phyloP scores from a whole-genome alignment of 1,284 basidiomycete genomes.

The Sutorius eximius region DNA sequence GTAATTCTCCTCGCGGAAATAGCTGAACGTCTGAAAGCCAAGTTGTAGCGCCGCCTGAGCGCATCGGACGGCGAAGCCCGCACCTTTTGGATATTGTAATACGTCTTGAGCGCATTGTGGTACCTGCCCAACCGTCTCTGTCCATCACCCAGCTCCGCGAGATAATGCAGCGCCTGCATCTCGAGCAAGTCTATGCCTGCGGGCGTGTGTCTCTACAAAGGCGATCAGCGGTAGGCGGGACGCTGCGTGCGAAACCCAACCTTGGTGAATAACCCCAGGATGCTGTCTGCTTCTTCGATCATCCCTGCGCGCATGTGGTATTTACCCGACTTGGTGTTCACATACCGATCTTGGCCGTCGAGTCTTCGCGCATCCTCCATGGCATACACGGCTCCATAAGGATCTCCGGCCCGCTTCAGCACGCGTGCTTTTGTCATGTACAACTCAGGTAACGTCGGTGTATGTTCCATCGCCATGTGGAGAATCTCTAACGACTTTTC shows the following conservation, averaged over 20 bases:
- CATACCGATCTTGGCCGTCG: conserved; percentile 94
- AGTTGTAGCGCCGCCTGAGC: conserved; percentile 2
- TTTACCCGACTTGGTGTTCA: conserved; percentile 94
- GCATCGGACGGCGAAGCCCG: conserved; percentile 15
- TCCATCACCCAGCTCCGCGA: conserved; percentile 81
- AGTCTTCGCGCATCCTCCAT: conserved; percentile 85
- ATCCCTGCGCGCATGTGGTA: conserved; percentile 85
- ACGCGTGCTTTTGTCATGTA: conserved; percentile 83
- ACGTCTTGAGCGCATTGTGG: conserved; percentile 88
- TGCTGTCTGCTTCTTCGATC: conserved; percentile 68
- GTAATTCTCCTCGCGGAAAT: conserved; percentile 94
- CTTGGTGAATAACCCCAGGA: conserved; percentile 88
- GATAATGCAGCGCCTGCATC: conserved; percentile 93
- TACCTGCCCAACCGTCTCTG: conserved; percentile 65
- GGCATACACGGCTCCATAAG: conserved; percentile 68
- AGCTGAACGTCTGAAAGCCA: conserved; percentile 68
- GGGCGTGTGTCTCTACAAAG: conserved; percentile 76
- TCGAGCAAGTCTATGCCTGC: conserved; percentile 87
- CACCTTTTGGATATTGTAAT: conserved; percentile 76
- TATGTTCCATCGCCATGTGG: conserved; percentile 73
- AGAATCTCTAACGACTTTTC: conserved; percentile 67
- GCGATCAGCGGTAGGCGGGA: conserved; percentile 2
- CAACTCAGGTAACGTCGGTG: conserved; percentile 92
- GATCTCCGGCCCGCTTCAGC: conserved; percentile 87
- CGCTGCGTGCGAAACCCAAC: conserved; percentile 38